phyloP scores from a whole-genome alignment of 164 flowering plant genomes.

The Liquidambar formosana region DNA sequence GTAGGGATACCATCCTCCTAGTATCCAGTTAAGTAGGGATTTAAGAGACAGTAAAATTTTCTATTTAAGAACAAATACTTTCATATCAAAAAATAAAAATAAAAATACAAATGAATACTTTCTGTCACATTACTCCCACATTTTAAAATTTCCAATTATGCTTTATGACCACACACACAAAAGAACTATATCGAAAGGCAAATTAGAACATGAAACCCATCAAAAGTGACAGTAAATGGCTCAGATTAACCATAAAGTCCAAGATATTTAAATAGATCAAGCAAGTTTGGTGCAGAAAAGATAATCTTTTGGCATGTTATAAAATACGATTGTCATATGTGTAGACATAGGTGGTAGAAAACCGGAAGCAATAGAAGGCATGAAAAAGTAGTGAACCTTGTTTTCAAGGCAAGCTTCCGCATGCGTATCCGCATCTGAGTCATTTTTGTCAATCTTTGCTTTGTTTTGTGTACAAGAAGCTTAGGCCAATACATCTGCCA shows the following conservation, averaged over 20 bases:
- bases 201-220: neutral
- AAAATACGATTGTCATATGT: neutral
- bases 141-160: too few species aligned
- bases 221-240: neutral
- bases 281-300: neutral
- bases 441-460: constrained; percentile 92
- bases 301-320: neutral
- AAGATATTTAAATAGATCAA: neutral
- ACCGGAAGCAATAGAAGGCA: neutral
- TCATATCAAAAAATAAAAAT: too few species aligned
- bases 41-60: too few species aligned
- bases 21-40: too few species aligned
- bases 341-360: neutral
- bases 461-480: constrained; percentile 74
- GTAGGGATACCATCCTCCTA: too few species aligned
- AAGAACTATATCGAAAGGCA: too few species aligned
- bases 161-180: too few species aligned
- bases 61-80: too few species aligned
- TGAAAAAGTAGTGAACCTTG: constrained; percentile 52
- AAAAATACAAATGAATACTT: too few species aligned
- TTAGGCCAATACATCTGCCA: constrained; percentile 91
- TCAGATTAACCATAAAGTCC: neutral
- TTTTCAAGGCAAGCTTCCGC: constrained; percentile 92
- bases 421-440: constrained; percentile 92
- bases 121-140: too few species aligned